These are phyloP conservation scores for Ambrosia hybrid DNA, from an alignment of 140 eudicot species.

Conservation along the genomic window DNA sequence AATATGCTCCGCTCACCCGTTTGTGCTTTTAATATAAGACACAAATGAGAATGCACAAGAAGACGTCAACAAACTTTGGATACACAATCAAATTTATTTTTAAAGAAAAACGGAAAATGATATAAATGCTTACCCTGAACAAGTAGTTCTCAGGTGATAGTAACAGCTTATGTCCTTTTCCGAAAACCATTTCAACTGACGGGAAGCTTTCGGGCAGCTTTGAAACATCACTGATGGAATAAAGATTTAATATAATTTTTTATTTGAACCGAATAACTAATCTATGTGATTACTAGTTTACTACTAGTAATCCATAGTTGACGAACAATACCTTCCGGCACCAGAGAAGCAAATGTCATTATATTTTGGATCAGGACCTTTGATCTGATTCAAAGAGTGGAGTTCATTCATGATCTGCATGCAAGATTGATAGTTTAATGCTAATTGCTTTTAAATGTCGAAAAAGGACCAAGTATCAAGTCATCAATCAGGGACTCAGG, in stretches of 20 bases:
- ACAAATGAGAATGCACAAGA: slow-evolving; percentile 1
- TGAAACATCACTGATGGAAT: slow-evolving; percentile 61
- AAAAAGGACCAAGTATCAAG: no score
- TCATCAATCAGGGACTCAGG: no score
- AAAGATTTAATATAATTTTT: slow-evolving; percentile 24
- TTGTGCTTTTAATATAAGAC: slow-evolving; percentile 54
- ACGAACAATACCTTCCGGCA: slow-evolving; percentile 70
- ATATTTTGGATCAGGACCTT: slow-evolving; percentile 92
- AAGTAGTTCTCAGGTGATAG: slow-evolving; percentile 92
- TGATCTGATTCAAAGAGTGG: slow-evolving; percentile 54
- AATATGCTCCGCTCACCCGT: slow-evolving; percentile 88
- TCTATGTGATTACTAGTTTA: not conserved
- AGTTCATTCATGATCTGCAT: slow-evolving; percentile 66
- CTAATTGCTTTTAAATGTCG: not conserved
- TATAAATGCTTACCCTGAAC: slow-evolving; percentile 60
- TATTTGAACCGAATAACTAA: slow-evolving; percentile 10
- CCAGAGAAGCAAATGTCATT: slow-evolving; percentile 93
- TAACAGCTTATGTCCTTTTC: slow-evolving; percentile 63
- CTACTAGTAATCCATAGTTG: slow-evolving; percentile 4
- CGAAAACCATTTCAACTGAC: slow-evolving; percentile 78
- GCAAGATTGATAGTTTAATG: slow-evolving; percentile 14
- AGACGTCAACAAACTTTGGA: not conserved
- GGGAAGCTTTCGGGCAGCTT: slow-evolving; percentile 74
- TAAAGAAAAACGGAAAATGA: not conserved
- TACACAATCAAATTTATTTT: slow-evolving; percentile 6